Base-by-base conservation (phyloP, 169 alveolate species). In the Plasmodium chabaudi region DNA sequence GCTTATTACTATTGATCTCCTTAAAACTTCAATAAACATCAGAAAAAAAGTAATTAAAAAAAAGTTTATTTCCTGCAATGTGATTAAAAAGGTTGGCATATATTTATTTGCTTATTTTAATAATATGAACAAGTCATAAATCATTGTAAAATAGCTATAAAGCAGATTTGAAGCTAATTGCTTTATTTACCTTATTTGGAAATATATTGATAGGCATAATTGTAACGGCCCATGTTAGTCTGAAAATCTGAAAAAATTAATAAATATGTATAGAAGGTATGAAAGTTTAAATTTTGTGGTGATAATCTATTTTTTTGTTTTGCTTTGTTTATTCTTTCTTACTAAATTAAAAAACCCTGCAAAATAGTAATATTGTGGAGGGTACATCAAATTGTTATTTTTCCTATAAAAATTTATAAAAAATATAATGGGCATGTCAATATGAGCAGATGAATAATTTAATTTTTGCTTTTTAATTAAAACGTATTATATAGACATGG, bases 171-270 rank as follows among this genome's bases (percentile, higher is more conserved):
- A 51, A 51, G 9, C 59, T 13, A 51, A 55, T 12, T 56, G 25
- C 1, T 49, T 19, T 25, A 2, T 42, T 1, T 68, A 88, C 87
- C 69, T 69, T 86, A 39, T 92, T 87, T 46, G 70, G 94, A 34
- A 90, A 75, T 13, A 93, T 65, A 69, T 88, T 87, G 5, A 93
- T 87, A 5, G 96, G 96, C 89, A 94, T 91, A 21, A 94, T 88
- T 21, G 95, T 94, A 88, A 93, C 88, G 1, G 96, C 96, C 96
- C 96, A 94, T 61, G 96, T 92, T 21, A 94, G 71, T 23, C 96
- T 72, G n/a, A 94, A 93, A 64, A 91, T 63, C 88, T 84, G 82
- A 69, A 19, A 39, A 46, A 9, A 68, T 27, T 17, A 47, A 42
- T 55, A n/a, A 49, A 19, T 67, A 42, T 46, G n/a, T n/a, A n/a